Conservation (phyloP, 1,284 basidiomycete genomes). For the Vanrija sp. region DNA sequence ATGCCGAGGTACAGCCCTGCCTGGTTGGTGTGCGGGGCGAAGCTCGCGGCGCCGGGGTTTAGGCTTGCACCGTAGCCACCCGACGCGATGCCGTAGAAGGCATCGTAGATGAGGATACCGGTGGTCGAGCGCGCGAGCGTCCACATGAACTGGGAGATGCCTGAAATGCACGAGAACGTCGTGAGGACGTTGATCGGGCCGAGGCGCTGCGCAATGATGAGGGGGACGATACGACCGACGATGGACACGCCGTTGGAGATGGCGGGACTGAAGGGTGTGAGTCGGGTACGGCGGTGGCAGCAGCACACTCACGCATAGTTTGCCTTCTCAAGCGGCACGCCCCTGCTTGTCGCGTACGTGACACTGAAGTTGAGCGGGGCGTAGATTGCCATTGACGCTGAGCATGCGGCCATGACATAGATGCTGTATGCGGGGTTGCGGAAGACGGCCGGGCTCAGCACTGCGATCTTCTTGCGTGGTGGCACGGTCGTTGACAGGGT, state of each 20-base stretch:
- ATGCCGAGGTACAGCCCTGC: constrained; percentile 36
- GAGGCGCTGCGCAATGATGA: constrained; percentile 27
- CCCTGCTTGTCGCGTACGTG: constrained; percentile 28
- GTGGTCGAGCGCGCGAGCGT: constrained; percentile 19
- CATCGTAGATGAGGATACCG: constrained; percentile 26
- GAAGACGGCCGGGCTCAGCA: constrained; percentile 33
- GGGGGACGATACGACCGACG: constrained; percentile 35
- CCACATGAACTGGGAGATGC: constrained; percentile 31
- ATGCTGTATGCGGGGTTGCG: constrained; percentile 25
- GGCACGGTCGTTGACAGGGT: constrained; percentile 32
- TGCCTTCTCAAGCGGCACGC: constrained; percentile 21
- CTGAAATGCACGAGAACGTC: constrained; percentile 18
- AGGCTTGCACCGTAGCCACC: constrained; percentile 31
- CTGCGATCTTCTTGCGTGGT: constrained; percentile 31
- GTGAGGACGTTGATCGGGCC: constrained; percentile 38
- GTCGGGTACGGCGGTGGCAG: not conserved
- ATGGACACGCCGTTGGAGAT: constrained; percentile 34
- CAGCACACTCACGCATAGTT: constrained; percentile 26
- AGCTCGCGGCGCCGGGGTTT: constrained; percentile 30
- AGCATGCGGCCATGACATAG: constrained; percentile 23
- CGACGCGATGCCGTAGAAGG: constrained; percentile 30
- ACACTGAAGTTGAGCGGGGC: constrained; percentile 31
- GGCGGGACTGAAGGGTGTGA: constrained; percentile 5
- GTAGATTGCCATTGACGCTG: constrained; percentile 27
- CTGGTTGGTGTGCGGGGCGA: constrained; percentile 31